Evolutionary conservation across 2,329 filamentous ascomycete genomes (phyloP), one percentile per base, ranked within the genome.

Genomic region (Fusarium sp.): DNA sequence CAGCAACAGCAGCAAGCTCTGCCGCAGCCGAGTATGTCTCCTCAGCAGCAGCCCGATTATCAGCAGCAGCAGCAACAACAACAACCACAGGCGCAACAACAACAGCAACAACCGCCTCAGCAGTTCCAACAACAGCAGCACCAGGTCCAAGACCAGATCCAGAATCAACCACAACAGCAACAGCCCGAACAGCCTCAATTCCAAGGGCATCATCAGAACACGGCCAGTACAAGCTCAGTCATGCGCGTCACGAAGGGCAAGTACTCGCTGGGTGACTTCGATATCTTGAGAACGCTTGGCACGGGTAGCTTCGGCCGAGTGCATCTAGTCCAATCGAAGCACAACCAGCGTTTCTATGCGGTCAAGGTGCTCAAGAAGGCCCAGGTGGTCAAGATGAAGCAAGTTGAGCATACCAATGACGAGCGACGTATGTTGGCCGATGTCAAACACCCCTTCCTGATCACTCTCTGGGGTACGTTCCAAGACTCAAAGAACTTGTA

Each of bases 371-470:
- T 99, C 81, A 99, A 99, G 81, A 99, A 99, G 86, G 90, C 90
- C 48, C 96, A 99, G 82, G 95, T 99, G 55, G 94, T 99, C 80
- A 97, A 97, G 84, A 98, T 99, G 96, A 99, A 99, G 87, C 96
- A 99, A 81, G 94, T 99, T 63, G 96, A 99, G 81, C 96, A 99
- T 82, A 99, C 96, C 71, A 99, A 99, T 77, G 96, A 99, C 80
- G 96, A 99, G 83, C 88, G 96, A 71, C 89, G 88, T 74, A 99
- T 99, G 96, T 83, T 99, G 75, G 92, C 93, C 78, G 92, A 97
- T 78, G 96, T 98, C 78, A 97, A 97, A 80, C 95, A 99, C 81
- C 94, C 96, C 14, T 99, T 99, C 82, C 85, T 99, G 68, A 96
- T 99, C 77, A 99, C 96, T 3, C 85, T 99, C 40, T 99, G 96